Evolutionary conservation across 169 alveolate genomes (phyloP), one percentile per base, ranked within the genome.

Genomic region (Besnoitia besnoiti): DNA sequence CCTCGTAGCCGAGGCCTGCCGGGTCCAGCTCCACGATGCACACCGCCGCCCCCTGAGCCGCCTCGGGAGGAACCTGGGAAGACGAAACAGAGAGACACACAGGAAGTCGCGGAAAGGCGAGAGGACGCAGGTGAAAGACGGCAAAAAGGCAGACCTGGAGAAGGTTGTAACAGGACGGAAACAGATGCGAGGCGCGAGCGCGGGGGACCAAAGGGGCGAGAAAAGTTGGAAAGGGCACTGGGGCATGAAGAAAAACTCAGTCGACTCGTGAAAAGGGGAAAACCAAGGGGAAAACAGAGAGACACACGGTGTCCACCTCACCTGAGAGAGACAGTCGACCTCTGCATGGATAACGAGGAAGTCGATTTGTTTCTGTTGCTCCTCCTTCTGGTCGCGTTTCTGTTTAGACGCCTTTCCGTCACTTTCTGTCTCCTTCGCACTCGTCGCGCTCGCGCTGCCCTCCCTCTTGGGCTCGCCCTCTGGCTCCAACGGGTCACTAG

Each of bases 1-100:
- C 80, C 80, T 67, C 80, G 44, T 67, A 67, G 39, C 80, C 80
- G 80, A 67, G 39, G n/a, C 80, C 80, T 33, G 39, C 0, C 39
- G 39, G 4, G 80, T 67, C 80, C 12, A 67, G 44, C 80, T 67
- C 80, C 14, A 67, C 80, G 80, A 67, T 35, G 44, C 39, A 67
- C 24, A 67, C 80, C 67, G 67, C 67, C 33, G 27, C 67, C 33
- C 67, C 67, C 1, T 55, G 67, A 21, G 67, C 27, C 12, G 67
- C 67, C 12, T 55, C 67, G 33, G 67, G 67, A 19, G 67, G 67
- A 55, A 55, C 30, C 67, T 55, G 67, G 24, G 1, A n/a, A 19
- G 67, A 55, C 12, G 55, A 14, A 49, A 49, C 14, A 14, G 14
- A 49, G 55, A 49, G 14, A 14, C 55, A 55, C 5, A 19, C 24